A percentile compares a stretch with the other conserved stretches of the same genome.
phyloP scores from a whole-genome alignment of 2,329 filamentous ascomycete species.

The Trichophyton rubrum region DNA sequence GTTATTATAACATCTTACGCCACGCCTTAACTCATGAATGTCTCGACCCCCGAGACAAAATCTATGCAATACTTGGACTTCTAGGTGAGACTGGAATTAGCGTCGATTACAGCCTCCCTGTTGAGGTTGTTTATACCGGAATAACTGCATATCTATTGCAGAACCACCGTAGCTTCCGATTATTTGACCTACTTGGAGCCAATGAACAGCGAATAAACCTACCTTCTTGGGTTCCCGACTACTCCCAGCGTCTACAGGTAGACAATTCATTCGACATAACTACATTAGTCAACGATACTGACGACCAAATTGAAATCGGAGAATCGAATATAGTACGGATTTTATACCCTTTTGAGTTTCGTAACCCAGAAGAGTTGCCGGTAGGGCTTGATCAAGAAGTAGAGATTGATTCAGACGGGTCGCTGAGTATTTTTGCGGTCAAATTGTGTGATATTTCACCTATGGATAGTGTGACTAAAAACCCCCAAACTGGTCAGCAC shows the following conservation, averaged over 20 bases:
- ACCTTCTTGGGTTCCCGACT: slow-evolving; percentile 11
- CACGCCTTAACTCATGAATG: not conserved
- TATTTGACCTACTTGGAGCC: not conserved
- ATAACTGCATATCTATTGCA: not conserved
- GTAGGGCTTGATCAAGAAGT: not conserved
- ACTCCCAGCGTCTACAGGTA: slow-evolving; percentile 1
- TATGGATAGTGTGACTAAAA: not conserved
- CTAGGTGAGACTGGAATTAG: not conserved
- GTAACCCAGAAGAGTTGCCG: not conserved
- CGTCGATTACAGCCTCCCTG: not conserved
- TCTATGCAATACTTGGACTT: slow-evolving; percentile 11
- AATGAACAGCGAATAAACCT: not conserved
- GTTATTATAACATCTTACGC: not conserved
- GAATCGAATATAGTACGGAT: not conserved
- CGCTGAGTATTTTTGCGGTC: not conserved
- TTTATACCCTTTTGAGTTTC: not conserved
- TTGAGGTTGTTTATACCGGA: not conserved
- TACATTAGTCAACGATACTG: no score
- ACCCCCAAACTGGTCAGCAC: not conserved
- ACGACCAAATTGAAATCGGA: not conserved
- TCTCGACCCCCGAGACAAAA: slow-evolving; percentile 11
- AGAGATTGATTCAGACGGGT: not conserved
- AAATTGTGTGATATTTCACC: not conserved
- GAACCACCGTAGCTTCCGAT: not conserved
- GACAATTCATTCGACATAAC: not conserved